Base-by-base conservation (phyloP, 768 basidiomycete species). In the Phlegmacium glaucopus region DNA sequence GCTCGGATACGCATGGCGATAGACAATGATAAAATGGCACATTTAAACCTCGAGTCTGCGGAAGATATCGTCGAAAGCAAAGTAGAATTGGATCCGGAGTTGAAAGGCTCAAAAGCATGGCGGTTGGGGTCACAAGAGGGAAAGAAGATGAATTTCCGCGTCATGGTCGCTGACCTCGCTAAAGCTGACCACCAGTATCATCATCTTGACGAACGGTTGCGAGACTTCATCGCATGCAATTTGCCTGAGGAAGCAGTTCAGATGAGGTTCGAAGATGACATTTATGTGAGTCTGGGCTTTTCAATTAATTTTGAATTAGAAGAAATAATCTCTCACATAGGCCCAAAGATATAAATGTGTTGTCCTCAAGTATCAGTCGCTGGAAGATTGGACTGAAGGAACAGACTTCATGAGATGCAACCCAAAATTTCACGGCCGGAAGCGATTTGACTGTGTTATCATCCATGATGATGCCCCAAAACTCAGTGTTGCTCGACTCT, bases 381-480 rank as follows among this genome's bases (percentile, higher is more conserved):
- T 56, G 2, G 58, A 61, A 46, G 52, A 65, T 39, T 63, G 62
- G 61, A 54, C 55, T 4, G 55, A 58, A 44, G 56, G 17, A n/a
- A 42, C 30, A 22, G 53, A 63, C 41, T 63, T 65, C 25, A 13
- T 65, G 44, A 44, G 57, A 9, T 63, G 62, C 53, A 63, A 58
- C 41, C 49, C 52, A 16, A 35, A 45, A n/a, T 65, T 63, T 47
- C 57, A 62, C 30, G 47, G 48, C 9, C 35, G 48, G 8, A 30
- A 3, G 7, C 51, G 58, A 4, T 53, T 47, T 43, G 58, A 61
- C 39, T 60, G 57, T 45, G 47, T 51, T 8, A 48, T 59, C 26
- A 49, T 63, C 36, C 42, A 60, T 28, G 44, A 51, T 11, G 49
- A 57, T 40, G 45, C 44, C 9, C 56, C 55, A 9, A 38, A 39